Evolutionary conservation across 2,329 filamentous ascomycete species (phyloP).

Genomic region (Venturia aucupariae): DNA sequence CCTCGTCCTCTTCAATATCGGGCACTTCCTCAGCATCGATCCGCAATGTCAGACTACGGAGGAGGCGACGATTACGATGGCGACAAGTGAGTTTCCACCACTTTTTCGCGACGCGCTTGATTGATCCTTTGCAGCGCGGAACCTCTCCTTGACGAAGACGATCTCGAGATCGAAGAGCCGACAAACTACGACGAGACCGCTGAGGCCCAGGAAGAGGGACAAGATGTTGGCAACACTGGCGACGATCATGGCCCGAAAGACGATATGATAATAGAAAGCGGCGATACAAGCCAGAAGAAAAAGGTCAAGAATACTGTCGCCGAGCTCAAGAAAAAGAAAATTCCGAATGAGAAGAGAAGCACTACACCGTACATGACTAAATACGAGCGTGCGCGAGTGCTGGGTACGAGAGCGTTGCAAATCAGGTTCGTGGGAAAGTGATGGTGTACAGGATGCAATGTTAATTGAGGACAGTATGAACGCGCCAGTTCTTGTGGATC

Average conservation of each 20-base stretch:
- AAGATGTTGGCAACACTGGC: slow-evolving; percentile 26
- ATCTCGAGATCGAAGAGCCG: slow-evolving; percentile 52
- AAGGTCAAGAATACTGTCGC: slow-evolving; percentile 46
- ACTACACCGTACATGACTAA: slow-evolving; percentile 99
- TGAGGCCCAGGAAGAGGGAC: slow-evolving; percentile 38
- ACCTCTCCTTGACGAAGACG: slow-evolving; percentile 34
- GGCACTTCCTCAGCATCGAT: too few relatives aligned
- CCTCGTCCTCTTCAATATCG: not conserved
- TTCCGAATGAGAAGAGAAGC: slow-evolving; percentile 74
- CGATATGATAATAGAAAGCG: slow-evolving; percentile 9
- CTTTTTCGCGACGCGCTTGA: not conserved
- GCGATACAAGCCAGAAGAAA: slow-evolving; percentile 18
- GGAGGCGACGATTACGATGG: slow-evolving; percentile 19
- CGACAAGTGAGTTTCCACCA: slow-evolving; percentile 1
- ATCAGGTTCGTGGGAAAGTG: slow-evolving; percentile 60
- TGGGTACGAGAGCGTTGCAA: slow-evolving; percentile 88
- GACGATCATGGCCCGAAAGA: slow-evolving; percentile 18
- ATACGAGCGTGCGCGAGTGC: slow-evolving; percentile 88
- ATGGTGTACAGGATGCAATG: not conserved
- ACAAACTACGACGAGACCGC: slow-evolving; percentile 60
- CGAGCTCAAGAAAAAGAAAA: slow-evolving; percentile 67
- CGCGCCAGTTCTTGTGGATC: slow-evolving; percentile 88
- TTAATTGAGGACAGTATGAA: slow-evolving; percentile 64
- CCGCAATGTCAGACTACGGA: slow-evolving; percentile 10
- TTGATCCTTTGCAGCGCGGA: slow-evolving; percentile 23